A percentile compares a stretch with the other conserved stretches of the same genome.
phyloP scores from a whole-genome alignment of 371 early-diverging fungal species.

The Fennellomyces sp. region DNA sequence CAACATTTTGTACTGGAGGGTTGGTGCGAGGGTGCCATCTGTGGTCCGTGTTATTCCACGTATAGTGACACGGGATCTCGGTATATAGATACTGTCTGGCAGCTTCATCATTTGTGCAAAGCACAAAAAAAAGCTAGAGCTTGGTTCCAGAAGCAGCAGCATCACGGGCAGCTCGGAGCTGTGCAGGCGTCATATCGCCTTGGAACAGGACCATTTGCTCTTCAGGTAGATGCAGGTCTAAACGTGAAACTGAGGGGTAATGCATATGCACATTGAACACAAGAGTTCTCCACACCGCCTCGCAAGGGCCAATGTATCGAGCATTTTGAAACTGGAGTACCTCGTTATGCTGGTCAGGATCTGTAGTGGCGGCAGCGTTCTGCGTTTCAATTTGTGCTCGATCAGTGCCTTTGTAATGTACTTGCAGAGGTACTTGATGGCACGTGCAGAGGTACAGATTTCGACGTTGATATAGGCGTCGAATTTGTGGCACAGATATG shows the following conservation, averaged over 20 bases:
- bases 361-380: neutral
- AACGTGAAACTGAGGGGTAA: neutral
- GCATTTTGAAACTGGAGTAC: neutral
- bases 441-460: conserved; percentile 13
- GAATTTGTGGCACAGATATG: conserved; percentile 33
- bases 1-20: neutral
- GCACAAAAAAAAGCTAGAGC: neutral
- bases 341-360: neutral
- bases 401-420: conserved; percentile 32
- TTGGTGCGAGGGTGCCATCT: neutral
- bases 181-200: neutral
- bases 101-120: neutral
- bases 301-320: neutral
- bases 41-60: neutral
- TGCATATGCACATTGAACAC: neutral
- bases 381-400: neutral
- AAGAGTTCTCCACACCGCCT: neutral
- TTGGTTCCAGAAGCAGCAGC: neutral
- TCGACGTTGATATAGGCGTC: conserved; percentile 44
- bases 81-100: neutral
- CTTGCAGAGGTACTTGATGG: conserved; percentile 42
- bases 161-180: neutral
- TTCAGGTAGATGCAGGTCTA: neutral
- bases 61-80: conserved; percentile 2
- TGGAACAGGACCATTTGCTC: neutral